These are phyloP conservation scores for Heimioporus sp. DNA, from an alignment of 768 basidiomycete species.

Conservation along the genomic window DNA sequence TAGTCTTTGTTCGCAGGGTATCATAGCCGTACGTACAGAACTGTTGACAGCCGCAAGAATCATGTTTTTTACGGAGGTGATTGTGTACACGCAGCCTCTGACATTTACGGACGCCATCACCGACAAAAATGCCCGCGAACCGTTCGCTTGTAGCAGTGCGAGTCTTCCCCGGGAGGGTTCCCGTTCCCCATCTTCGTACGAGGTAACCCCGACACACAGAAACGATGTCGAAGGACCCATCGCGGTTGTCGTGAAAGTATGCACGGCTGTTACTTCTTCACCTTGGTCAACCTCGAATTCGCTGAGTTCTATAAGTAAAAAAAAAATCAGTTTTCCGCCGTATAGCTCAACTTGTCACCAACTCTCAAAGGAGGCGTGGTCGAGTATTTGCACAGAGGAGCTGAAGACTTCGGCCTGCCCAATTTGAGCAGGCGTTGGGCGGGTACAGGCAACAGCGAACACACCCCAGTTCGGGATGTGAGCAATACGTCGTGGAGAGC, in stretches of 20 bases:
- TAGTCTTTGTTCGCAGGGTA: neutral
- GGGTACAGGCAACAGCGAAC: constrained; percentile 66
- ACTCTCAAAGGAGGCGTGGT: constrained; percentile 66
- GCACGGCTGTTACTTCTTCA: constrained; percentile 64
- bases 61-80: constrained; percentile 47
- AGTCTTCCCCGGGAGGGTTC: constrained; percentile 61
- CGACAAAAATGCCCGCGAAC: constrained; percentile 17
- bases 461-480: constrained; percentile 52
- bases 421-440: constrained; percentile 51
- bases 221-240: constrained; percentile 34
- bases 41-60: constrained; percentile 76
- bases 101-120: constrained; percentile 46
- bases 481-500: constrained; percentile 67
- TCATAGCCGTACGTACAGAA: constrained; percentile 46
- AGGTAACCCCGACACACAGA: constrained; percentile 52
- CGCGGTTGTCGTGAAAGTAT: constrained; percentile 30
- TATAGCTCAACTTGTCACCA: constrained; percentile 24
- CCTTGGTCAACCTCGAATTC: constrained; percentile 34
- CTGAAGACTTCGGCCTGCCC: constrained; percentile 45
- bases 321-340: constrained; percentile 1
- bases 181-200: constrained; percentile 39
- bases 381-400: constrained; percentile 64
- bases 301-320: constrained; percentile 18
- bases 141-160: constrained; percentile 46
- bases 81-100: constrained; percentile 67